Percentiles rank a stretch among this genome's conserved stretches.
Conservation (phyloP, 2,329 filamentous ascomycete genomes). For the Aspergillus fumigatus region DNA sequence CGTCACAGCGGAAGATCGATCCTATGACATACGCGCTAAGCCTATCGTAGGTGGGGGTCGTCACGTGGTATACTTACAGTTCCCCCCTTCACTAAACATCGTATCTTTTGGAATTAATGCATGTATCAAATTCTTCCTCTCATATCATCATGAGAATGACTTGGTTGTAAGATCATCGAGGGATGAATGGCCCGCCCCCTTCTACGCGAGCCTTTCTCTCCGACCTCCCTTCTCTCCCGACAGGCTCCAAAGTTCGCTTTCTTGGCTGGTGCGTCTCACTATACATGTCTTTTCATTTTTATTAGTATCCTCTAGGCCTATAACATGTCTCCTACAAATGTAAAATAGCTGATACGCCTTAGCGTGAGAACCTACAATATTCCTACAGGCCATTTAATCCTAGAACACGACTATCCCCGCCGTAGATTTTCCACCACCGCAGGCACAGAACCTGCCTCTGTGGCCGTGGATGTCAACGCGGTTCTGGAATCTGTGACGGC, state of each 20-base stretch:
- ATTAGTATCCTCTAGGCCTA: not conserved
- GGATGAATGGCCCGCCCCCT: slow-evolving; percentile 55
- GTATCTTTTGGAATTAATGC: not conserved
- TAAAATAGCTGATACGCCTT: slow-evolving; percentile 11
- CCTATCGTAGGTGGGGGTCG: slow-evolving; percentile 21
- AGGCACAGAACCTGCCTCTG: slow-evolving; percentile 35
- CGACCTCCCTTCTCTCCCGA: slow-evolving; percentile 48
- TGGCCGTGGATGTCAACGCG: slow-evolving; percentile 66
- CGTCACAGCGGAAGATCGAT: slow-evolving; percentile 16
- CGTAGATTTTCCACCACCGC: slow-evolving; percentile 22
- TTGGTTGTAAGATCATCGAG: slow-evolving; percentile 2
- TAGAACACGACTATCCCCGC: slow-evolving; percentile 62
- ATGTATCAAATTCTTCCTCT: not conserved
- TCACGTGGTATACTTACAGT: slow-evolving; percentile 26
- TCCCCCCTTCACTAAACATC: not conserved
- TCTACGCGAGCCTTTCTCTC: slow-evolving; percentile 63
- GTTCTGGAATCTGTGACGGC: slow-evolving; percentile 62
- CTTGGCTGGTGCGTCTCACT: slow-evolving; percentile 70
- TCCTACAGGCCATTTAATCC: slow-evolving; percentile 55
- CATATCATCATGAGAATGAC: not conserved
- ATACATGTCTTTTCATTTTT: not conserved
- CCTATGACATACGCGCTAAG: slow-evolving; percentile 34
- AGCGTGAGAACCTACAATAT: slow-evolving; percentile 59
- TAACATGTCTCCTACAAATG: too few relatives aligned
- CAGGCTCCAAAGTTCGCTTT: slow-evolving; percentile 79